A percentile compares a stretch with the other conserved stretches of the same genome.
Evolutionary conservation across 139 green algal genomes (phyloP).

Genomic region (Micractinium sp.): DNA sequence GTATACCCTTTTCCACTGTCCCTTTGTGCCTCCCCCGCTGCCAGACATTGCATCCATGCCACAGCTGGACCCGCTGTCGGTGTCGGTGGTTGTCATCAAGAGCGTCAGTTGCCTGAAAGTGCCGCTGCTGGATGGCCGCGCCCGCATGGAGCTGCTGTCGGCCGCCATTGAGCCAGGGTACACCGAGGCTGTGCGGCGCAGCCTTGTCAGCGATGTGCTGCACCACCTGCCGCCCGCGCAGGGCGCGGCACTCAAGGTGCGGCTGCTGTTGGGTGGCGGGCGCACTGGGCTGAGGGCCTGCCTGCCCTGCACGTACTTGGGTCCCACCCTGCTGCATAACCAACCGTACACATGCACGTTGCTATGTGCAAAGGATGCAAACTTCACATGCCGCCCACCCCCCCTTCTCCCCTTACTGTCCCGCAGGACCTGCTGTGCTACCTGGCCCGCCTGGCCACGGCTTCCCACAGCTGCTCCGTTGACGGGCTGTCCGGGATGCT

Average conservation of each 20-base stretch:
- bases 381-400: background rate
- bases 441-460: conserved; percentile 22
- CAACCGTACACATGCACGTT: no score
- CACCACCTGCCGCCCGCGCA: background rate
- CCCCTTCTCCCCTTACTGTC: background rate
- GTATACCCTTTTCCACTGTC: no score
- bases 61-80: conserved; percentile 24
- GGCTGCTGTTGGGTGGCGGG: background rate
- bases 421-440: conserved; percentile 36
- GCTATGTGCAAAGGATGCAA: no score
- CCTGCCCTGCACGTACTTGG: background rate
- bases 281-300: background rate
- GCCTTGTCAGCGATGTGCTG: conserved; percentile 16
- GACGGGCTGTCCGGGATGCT: conserved; percentile 26
- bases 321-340: no score
- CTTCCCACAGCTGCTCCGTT: background rate
- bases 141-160: conserved; percentile 16
- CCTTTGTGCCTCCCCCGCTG: background rate
- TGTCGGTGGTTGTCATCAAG: conserved; percentile 37
- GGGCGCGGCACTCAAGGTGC: background rate
- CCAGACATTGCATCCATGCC: background rate
- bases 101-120: background rate
- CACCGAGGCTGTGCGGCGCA: background rate
- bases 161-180: background rate
- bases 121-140: background rate